Evolutionary conservation across 306 rosid genomes (phyloP).

Genomic region (Prunus mira): DNA sequence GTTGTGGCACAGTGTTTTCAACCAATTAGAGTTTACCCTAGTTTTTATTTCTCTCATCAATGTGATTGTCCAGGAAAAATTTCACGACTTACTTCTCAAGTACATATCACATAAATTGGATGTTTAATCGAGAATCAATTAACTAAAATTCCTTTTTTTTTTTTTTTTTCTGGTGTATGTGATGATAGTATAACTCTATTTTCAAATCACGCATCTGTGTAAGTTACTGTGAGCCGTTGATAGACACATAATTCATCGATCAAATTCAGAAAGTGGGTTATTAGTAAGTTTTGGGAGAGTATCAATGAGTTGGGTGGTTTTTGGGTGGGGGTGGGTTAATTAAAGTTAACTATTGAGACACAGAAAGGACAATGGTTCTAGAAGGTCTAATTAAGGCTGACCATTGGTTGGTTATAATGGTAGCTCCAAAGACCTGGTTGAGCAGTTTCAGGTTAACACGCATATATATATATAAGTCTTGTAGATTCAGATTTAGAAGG

Average conservation of each 20-base stretch:
- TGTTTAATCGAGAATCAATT: too few relatives aligned
- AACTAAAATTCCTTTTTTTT: too few relatives aligned
- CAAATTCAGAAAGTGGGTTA: too few relatives aligned
- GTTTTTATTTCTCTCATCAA: too few relatives aligned
- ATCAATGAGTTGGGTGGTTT: not conserved
- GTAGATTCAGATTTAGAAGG: slow-evolving; percentile 2
- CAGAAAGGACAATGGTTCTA: too few relatives aligned
- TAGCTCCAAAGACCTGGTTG: not conserved
- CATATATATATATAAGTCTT: not conserved
- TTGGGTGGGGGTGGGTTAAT: not conserved
- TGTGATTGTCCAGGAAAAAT: not conserved
- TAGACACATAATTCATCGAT: too few relatives aligned
- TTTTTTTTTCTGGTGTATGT: too few relatives aligned
- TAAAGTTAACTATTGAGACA: not conserved
- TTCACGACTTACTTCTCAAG: not conserved
- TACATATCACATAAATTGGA: too few relatives aligned
- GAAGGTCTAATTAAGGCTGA: not conserved
- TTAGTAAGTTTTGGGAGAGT: too few relatives aligned
- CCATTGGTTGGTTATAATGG: not conserved
- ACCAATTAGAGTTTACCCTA: too few relatives aligned
- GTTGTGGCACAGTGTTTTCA: not conserved
- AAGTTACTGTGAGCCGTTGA: too few relatives aligned
- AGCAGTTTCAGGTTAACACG: not conserved
- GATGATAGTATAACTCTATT: too few relatives aligned
- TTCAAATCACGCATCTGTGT: rapidly evolving